Base-by-base conservation (phyloP, 345 rosid species). In the Rhizophora apiculata region DNA sequence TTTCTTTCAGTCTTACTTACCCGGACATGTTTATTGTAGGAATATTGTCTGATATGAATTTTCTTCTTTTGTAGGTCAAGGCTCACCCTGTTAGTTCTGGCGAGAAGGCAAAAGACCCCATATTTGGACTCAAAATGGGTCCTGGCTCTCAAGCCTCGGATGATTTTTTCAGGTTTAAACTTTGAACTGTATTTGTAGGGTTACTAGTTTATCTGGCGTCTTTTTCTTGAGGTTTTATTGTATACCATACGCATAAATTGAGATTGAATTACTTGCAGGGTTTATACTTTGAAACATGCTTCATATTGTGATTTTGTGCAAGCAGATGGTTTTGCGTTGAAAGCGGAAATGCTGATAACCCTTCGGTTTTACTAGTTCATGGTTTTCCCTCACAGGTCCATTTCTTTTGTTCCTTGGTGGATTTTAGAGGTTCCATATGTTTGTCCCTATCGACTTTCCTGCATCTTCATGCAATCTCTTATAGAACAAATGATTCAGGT, bases 321-420 rank as follows among this genome's bases (percentile, higher is more conserved):
- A 79, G 85, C 30, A 94, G 98, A 91, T 94, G 98, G 98, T 89
- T 94, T 72, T 87, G 85, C 76, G 85, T 91, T 11, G 96, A 91
- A 80, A 85, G 81, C 15, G 98, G 97, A 61, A 88, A 70, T 64
- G 68, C 75, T 53, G 84, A 83, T 58, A 83, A 81, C 65, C 91
- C 84, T 68, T 71, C 89, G 6, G 89, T 94, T 65, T 73, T 94
- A 63, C 77, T 94, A 69, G 79, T 94, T 34, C 97, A 94, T 68
- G 98, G 97, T 73, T 85, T 94, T 69, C 98, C 97, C 71, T 94
- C 97, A 54, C 97, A 91, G 85, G 98, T 89, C 46, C 78, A 72
- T 72, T 43, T 43, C 56, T 59, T 69, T 65, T 51, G 29, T 4
- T 58, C 48, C 34, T 26, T 63, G 27, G 8, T 3, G 22, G 15